phyloP scores from a whole-genome alignment of 495 filamentous ascomycete genomes.

The Cudoniella acicularis region DNA sequence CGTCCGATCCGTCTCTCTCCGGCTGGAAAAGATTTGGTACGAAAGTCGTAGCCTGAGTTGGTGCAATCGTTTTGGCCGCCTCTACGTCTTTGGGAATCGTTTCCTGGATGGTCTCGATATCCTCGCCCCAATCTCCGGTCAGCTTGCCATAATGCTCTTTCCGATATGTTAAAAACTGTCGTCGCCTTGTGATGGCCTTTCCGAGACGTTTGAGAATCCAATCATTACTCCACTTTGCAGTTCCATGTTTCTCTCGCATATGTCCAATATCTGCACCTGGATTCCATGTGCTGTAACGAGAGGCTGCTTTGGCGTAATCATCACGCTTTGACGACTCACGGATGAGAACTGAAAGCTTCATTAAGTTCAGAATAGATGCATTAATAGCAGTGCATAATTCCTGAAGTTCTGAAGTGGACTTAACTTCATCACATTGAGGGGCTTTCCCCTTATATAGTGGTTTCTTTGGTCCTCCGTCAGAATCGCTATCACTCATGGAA shows the following conservation, averaged over 20 bases:
- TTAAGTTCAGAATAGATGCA: constrained; percentile 27
- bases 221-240: constrained; percentile 1
- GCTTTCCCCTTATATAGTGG: background rate
- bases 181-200: constrained; percentile 36
- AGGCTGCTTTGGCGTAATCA: constrained; percentile 25
- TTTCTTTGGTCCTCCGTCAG: background rate
- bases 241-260: constrained; percentile 18
- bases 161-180: constrained; percentile 39
- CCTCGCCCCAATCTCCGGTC: constrained; percentile 22
- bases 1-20: constrained; percentile 3
- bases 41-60: constrained; percentile 18
- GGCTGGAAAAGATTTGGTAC: constrained; percentile 1
- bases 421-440: background rate
- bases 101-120: background rate
- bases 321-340: constrained; percentile 34
- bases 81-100: constrained; percentile 15
- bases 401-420: constrained; percentile 14
- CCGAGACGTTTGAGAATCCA: constrained; percentile 34
- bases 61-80: constrained; percentile 7
- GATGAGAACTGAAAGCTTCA: constrained; percentile 33
- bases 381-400: constrained; percentile 24
- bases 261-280: constrained; percentile 26
- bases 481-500: constrained; percentile 5
- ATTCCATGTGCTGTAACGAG: constrained; percentile 23
- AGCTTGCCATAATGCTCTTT: constrained; percentile 38